Evolutionary conservation across 768 basidiomycete genomes (phyloP), one percentile per base, ranked within the genome.

Genomic region (Tulasnella calospora): DNA sequence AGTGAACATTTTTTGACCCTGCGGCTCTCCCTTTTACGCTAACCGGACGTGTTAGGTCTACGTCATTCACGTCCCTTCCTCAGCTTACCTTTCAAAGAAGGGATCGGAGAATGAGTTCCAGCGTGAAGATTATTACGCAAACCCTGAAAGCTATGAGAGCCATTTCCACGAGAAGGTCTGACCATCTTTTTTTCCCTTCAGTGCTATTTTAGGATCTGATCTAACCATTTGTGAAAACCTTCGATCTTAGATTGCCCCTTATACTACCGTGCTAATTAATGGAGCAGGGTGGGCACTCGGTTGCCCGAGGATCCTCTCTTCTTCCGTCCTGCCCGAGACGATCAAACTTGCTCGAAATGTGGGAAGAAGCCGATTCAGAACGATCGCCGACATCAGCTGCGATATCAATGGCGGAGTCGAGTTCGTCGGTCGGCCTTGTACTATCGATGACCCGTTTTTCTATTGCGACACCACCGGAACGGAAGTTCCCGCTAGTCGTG

Each of bases 341-440:
- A 86, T 91, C 9, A 80, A 84, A 44, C 85, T 84, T 3, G 91
- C 89, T 0, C 85, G 86, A 51, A 82, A 85, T 10, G 81, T 91
- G 1, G 88, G 89, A 9, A 82, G 81, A 57, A 80, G 38, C 74
- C 86, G 92, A 33, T 91, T 92, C 81, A 87, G 88, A 12, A 92
- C 89, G 76, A 88, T 98, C 33, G 94, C 93, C 1, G 96, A 98
- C 82, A 92, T 98, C 47, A 94, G 90, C 80, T 97, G 95, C 82
- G 96, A 98, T 82, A 86, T 94, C n/a, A 88, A 89, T 82, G 96
- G 96, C 47, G 94, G 93, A 21, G 88, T 98, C 35, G 90, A 96
- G 84, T 96, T 97, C 83, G 86, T 96, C 71, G 87, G 90, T 10
- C 87, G 86, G n/a, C 84, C 91, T 9, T 92, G 94, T 0, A 96